These are phyloP conservation scores for Malassezia psittaci DNA, from an alignment of 1,284 basidiomycete genomes.

Conservation along the genomic window DNA sequence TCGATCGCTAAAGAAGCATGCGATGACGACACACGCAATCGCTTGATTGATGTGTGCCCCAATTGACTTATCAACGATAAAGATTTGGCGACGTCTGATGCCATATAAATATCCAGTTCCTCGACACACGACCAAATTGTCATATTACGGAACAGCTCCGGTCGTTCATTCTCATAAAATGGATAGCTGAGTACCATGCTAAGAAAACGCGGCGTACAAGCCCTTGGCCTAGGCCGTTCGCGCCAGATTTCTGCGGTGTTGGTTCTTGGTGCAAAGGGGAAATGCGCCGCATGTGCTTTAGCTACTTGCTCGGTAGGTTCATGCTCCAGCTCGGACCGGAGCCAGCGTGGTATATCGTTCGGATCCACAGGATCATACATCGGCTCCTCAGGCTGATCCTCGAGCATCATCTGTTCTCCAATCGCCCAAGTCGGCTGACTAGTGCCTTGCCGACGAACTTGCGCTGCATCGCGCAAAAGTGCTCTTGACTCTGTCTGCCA, in stretches of 20 bases:
- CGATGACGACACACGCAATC: conserved; percentile 32
- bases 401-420: conserved; percentile 19
- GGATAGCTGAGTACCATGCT: conserved; percentile 38
- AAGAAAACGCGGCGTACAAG: conserved; percentile 29
- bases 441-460: conserved; percentile 21
- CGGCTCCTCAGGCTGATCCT: conserved; percentile 13
- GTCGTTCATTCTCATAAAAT: conserved; percentile 38
- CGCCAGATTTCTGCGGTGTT: conserved; percentile 7
- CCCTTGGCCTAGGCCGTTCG: conserved; percentile 2
- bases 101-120: conserved; percentile 35
- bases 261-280: conserved; percentile 15
- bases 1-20: conserved; percentile 35
- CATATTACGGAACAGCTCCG: conserved; percentile 32
- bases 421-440: conserved; percentile 28
- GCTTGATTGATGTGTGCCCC: conserved; percentile 23
- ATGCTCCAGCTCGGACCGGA: conserved; percentile 28
- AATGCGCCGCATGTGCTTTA: conserved; percentile 31
- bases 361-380: neutral
- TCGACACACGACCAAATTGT: conserved; percentile 35
- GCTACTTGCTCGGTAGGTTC: conserved; percentile 26
- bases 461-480: conserved; percentile 38
- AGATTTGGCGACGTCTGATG: conserved; percentile 27
- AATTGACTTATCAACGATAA: conserved; percentile 27
- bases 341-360: conserved; percentile 42
- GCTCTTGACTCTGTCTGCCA: conserved; percentile 41